Evolutionary conservation across 768 basidiomycete genomes (phyloP).

Genomic region (Russula sp.): DNA sequence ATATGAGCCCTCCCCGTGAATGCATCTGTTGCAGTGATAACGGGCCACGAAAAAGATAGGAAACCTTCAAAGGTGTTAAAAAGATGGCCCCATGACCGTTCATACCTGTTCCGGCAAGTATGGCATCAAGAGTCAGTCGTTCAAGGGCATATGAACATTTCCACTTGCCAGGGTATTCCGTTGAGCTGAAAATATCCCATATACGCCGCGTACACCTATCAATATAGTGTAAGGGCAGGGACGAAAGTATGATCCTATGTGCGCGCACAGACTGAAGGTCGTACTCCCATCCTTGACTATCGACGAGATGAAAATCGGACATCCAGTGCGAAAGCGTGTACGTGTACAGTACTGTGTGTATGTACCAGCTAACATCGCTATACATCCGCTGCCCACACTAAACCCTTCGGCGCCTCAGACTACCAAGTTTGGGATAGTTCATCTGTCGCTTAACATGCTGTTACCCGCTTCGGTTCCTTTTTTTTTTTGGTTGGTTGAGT

Average conservation of each 20-base stretch:
- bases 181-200: conserved; percentile 76
- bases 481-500: no score
- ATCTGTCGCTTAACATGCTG: no score
- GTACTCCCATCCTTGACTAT: conserved; percentile 75
- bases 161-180: conserved; percentile 59
- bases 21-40: conserved; percentile 69
- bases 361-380: not conserved
- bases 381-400: conserved; percentile 14
- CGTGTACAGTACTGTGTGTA: not conserved
- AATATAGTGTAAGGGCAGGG: conserved; percentile 1
- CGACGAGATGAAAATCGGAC: conserved; percentile 71
- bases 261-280: conserved; percentile 70
- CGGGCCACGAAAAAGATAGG: conserved; percentile 80
- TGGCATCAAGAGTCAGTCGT: not conserved
- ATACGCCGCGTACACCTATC: conserved; percentile 66
- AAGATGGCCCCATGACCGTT: conserved; percentile 73
- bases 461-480: no score
- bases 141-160: not conserved
- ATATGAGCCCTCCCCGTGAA: conserved; percentile 74
- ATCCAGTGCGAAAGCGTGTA: conserved; percentile 35
- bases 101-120: conserved; percentile 52
- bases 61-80: conserved; percentile 80
- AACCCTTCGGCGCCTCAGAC: not conserved
- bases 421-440: conserved; percentile 19
- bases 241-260: conserved; percentile 10